A percentile compares a stretch with the other conserved stretches of the same genome.
Conservation (phyloP, 306 rosid genomes). For the Hippophae tibetana region DNA sequence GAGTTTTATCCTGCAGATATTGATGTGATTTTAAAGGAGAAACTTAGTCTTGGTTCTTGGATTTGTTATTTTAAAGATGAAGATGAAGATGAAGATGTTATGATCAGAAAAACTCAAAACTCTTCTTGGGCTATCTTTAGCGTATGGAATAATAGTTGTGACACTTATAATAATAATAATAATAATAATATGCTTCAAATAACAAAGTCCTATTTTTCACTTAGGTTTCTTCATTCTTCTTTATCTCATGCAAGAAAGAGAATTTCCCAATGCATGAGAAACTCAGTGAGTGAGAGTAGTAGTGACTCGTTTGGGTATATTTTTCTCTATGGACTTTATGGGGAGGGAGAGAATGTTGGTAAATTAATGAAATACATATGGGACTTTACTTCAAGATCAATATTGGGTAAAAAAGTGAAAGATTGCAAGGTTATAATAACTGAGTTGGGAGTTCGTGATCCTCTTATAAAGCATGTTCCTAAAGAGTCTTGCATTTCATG, state of each 20-base stretch:
- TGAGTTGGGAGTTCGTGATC: slow-evolving; percentile 44
- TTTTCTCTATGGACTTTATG: slow-evolving; percentile 53
- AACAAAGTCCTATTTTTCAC: slow-evolving; percentile 34
- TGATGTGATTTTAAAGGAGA: slow-evolving; percentile 54
- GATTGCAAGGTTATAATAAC: slow-evolving; percentile 30
- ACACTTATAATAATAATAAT: slow-evolving; percentile 27
- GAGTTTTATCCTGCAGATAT: slow-evolving; percentile 49
- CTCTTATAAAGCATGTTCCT: slow-evolving; percentile 45
- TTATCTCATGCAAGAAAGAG: slow-evolving; percentile 46
- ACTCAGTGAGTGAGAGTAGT: slow-evolving; percentile 22
- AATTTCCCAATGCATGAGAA: slow-evolving; percentile 44
- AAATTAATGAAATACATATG: slow-evolving; percentile 49
- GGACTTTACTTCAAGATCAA: slow-evolving; percentile 39
- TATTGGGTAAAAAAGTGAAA: slow-evolving; percentile 36
- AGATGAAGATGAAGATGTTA: slow-evolving; percentile 20
- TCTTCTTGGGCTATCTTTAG: slow-evolving; percentile 59
- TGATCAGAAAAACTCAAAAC: slow-evolving; percentile 23
- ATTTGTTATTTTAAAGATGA: slow-evolving; percentile 48
- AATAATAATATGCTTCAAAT: slow-evolving; percentile 25
- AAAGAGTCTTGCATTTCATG: slow-evolving; percentile 37
- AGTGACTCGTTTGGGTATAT: slow-evolving; percentile 35
- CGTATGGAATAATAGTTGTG: slow-evolving; percentile 52
- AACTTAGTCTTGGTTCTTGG: slow-evolving; percentile 63
- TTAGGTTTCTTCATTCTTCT: slow-evolving; percentile 34
- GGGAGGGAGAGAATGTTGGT: slow-evolving; percentile 59